phyloP scores from a whole-genome alignment of 1,284 basidiomycete genomes.

The Singerocomus inundabilis region DNA sequence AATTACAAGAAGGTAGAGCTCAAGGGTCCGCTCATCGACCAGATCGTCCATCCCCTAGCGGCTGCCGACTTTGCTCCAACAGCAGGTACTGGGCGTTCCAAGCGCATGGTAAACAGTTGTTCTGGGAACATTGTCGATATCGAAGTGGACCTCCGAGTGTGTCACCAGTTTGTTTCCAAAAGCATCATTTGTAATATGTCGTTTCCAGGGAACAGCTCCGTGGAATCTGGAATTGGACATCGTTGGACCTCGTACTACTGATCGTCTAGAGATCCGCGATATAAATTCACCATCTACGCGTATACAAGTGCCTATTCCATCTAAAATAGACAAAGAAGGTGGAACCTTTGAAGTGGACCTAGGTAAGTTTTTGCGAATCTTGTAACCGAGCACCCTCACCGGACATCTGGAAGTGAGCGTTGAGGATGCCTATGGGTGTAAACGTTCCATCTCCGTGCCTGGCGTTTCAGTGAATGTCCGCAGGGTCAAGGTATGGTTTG shows the following conservation, averaged over 20 bases:
- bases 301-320: constrained; percentile 66
- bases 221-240: constrained; percentile 84
- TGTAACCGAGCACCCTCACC: background rate
- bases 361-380: constrained; percentile 40
- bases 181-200: background rate
- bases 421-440: constrained; percentile 88
- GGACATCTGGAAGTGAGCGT: constrained; percentile 59
- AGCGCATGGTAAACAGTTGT: constrained; percentile 66
- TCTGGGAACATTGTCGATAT: constrained; percentile 72
- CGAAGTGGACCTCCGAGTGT: constrained; percentile 73
- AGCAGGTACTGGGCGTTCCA: constrained; percentile 42
- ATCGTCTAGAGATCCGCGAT: constrained; percentile 53
- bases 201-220: constrained; percentile 76
- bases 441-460: constrained; percentile 71
- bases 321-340: constrained; percentile 65
- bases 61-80: constrained; percentile 68
- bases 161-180: constrained; percentile 17
- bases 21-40: constrained; percentile 72
- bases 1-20: constrained; percentile 79
- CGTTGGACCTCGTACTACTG: constrained; percentile 64
- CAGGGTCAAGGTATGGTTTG: constrained; percentile 63
- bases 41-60: constrained; percentile 86
- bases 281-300: constrained; percentile 58
- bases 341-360: constrained; percentile 82
- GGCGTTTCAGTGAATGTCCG: constrained; percentile 90